phyloP scores from a whole-genome alignment of 306 rosid genomes.

The Fragaria ananassa region DNA sequence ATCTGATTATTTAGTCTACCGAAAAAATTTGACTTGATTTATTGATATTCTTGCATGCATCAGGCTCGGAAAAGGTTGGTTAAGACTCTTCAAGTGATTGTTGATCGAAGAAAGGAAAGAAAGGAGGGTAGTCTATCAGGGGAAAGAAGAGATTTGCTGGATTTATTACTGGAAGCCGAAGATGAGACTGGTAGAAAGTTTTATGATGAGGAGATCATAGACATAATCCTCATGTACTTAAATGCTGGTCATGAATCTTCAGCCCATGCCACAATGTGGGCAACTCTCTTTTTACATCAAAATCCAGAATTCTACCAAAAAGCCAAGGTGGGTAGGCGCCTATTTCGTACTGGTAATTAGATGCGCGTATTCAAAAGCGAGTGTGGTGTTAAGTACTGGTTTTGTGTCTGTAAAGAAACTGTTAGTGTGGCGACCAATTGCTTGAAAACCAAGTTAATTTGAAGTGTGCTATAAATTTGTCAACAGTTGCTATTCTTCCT shows the following conservation, averaged over 20 bases:
- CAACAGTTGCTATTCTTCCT: background rate
- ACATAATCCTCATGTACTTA: constrained; percentile 59
- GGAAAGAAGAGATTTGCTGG: constrained; percentile 50
- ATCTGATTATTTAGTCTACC: background rate
- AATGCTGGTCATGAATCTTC: constrained; percentile 88
- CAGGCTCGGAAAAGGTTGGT: constrained; percentile 67
- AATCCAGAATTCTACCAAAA: constrained; percentile 41
- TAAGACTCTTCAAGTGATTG: constrained; percentile 38
- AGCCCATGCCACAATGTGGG: constrained; percentile 73
- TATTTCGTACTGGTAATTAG: background rate
- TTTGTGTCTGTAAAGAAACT: background rate
- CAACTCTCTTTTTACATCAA: constrained; percentile 48
- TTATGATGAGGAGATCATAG: constrained; percentile 64
- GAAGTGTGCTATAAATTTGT: background rate
- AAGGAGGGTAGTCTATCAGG: constrained; percentile 2
- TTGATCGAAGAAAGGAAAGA: constrained; percentile 38
- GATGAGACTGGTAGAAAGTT: constrained; percentile 55
- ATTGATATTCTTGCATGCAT: background rate
- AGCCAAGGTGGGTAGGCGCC: constrained; percentile 46
- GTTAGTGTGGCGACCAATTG: background rate
- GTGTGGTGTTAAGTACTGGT: background rate
- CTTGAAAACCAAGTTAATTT: background rate
- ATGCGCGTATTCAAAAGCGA: background rate
- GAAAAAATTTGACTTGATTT: background rate
- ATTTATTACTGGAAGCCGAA: constrained; percentile 54